phyloP scores from a whole-genome alignment of 2,329 filamentous ascomycete genomes.

The Arthrobotrys conoides region DNA sequence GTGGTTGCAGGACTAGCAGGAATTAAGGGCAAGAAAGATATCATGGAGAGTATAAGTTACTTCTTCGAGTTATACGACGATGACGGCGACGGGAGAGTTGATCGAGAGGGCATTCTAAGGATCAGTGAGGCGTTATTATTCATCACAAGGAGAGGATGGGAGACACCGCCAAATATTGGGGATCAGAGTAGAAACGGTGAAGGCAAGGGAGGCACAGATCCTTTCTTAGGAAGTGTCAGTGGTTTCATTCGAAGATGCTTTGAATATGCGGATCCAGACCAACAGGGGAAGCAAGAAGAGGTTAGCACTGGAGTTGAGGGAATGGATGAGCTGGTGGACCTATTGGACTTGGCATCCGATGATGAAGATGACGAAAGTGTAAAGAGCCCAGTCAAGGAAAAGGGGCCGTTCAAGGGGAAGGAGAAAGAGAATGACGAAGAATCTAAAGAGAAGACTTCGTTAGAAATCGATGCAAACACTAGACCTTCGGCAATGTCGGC shows the following conservation, averaged over 20 bases:
- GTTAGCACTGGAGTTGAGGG: constrained; percentile 72
- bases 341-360: constrained; percentile 67
- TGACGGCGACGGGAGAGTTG: constrained; percentile 88
- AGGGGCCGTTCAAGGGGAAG: constrained; percentile 61
- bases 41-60: constrained; percentile 97
- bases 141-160: constrained; percentile 87
- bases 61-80: constrained; percentile 99
- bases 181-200: constrained; percentile 63
- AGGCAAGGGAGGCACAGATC: constrained; percentile 78
- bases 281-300: constrained; percentile 68
- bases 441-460: not conserved
- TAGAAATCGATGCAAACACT: constrained; percentile 64
- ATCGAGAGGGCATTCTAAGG: constrained; percentile 91
- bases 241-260: constrained; percentile 97
- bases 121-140: constrained; percentile 96
- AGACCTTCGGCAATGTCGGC: constrained; percentile 79
- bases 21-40: constrained; percentile 93
- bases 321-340: constrained; percentile 68
- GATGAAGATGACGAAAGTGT: constrained; percentile 61
- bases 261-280: constrained; percentile 95
- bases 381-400: constrained; percentile 59
- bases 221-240: constrained; percentile 91
- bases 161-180: constrained; percentile 73
- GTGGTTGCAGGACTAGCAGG: constrained; percentile 91
- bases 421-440: constrained; percentile 58